These are phyloP conservation scores for Teratosphaeria zuluensis DNA, from an alignment of 2,329 filamentous ascomycete species.

Conservation along the genomic window DNA sequence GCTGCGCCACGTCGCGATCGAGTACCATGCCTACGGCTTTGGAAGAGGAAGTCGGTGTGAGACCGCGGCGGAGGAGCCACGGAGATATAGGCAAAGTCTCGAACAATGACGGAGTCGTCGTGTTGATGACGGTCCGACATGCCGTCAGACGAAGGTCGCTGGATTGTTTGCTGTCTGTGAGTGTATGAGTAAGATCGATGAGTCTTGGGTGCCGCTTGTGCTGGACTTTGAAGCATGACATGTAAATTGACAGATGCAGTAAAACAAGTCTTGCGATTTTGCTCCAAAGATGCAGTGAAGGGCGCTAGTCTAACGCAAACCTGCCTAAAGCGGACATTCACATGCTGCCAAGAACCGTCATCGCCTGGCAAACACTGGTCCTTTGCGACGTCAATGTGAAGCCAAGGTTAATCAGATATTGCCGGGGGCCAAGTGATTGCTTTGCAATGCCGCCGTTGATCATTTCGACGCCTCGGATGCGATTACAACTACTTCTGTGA, in stretches of 20 bases:
- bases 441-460: too few relatives aligned
- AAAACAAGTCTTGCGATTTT: background rate
- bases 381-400: background rate
- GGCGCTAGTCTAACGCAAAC: background rate
- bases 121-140: background rate
- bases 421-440: too few relatives aligned
- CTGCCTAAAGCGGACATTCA: background rate
- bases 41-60: background rate
- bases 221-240: background rate
- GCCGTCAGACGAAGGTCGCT: background rate
- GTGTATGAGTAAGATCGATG: background rate
- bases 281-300: background rate
- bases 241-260: background rate
- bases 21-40: background rate
- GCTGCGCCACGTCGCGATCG: background rate
- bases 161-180: background rate
- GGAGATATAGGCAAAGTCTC: background rate
- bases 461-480: too few relatives aligned
- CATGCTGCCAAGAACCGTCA: background rate
- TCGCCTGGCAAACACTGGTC: background rate
- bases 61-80: too few relatives aligned
- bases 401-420: background rate
- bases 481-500: too few relatives aligned
- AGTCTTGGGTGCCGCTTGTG: background rate
- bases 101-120: background rate